phyloP scores from a whole-genome alignment of 805 yeast species.

The Starmera amethionina region DNA sequence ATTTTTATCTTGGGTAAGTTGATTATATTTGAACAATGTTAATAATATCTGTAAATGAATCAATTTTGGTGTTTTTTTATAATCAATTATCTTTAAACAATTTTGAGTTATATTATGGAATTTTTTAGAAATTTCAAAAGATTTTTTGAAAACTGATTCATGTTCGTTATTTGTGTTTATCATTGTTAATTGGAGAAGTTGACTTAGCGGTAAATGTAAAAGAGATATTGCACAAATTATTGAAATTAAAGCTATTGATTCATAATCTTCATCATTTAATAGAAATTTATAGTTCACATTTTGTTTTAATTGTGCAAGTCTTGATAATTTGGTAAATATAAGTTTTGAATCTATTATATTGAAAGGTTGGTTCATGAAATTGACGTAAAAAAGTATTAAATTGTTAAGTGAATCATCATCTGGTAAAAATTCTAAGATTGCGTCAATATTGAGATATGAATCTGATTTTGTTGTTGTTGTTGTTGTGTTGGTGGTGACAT shows the following conservation, averaged over 20 bases:
- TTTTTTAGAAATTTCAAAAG: not conserved
- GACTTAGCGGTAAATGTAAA: slow-evolving; percentile 7
- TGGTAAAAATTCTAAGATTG: not conserved
- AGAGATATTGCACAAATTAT: slow-evolving; percentile 10
- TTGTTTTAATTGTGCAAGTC: not conserved
- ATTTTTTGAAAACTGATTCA: not conserved
- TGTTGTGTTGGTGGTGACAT: not conserved
- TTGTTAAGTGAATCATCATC: not conserved
- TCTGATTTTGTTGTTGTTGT: not conserved
- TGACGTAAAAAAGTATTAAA: not conserved
- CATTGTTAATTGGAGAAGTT: not conserved
- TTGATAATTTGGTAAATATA: not conserved
- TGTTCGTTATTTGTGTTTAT: not conserved
- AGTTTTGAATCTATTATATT: not conserved
- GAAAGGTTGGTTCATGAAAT: not conserved
- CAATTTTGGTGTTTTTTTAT: slow-evolving; percentile 10
- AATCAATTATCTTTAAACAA: slow-evolving; percentile 8
- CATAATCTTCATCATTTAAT: slow-evolving; percentile 8
- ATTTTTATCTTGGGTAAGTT: slow-evolving; percentile 8
- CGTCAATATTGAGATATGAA: not conserved
- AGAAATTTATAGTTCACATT: not conserved
- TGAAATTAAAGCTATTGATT: slow-evolving; percentile 8
- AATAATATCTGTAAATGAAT: slow-evolving; percentile 12
- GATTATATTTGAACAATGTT: slow-evolving; percentile 4
- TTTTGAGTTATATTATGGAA: slow-evolving; percentile 10